Evolutionary conservation across 768 basidiomycete genomes (phyloP).

Genomic region (Symmetrospora coprosmae): DNA sequence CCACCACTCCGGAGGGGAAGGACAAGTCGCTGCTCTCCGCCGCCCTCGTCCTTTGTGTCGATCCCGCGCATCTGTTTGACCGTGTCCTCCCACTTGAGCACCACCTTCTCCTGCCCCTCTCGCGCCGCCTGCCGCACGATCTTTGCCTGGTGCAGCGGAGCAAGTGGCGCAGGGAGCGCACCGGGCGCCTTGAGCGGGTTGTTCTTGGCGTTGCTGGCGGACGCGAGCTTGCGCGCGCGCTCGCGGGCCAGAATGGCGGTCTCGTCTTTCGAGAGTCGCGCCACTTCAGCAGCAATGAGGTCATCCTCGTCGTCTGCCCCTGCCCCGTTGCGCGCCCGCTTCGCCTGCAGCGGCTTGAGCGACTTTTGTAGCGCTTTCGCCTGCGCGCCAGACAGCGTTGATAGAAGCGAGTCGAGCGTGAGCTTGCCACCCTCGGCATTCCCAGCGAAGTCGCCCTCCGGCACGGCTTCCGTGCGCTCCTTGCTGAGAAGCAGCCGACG

Average conservation of each 20-base stretch:
- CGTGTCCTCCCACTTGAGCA: constrained; percentile 81
- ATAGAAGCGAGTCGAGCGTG: constrained; percentile 28
- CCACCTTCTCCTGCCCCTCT: constrained; percentile 78
- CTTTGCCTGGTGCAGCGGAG: constrained; percentile 71
- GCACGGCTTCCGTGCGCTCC: constrained; percentile 63
- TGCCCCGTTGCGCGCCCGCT: background rate
- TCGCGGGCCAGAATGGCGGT: constrained; percentile 1
- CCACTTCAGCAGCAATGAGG: constrained; percentile 22
- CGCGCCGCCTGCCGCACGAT: constrained; percentile 88
- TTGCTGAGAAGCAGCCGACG: constrained; percentile 46
- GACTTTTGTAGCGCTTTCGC: constrained; percentile 32
- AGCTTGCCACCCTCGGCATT: constrained; percentile 31
- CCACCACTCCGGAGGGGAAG: constrained; percentile 25
- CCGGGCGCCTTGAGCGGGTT: constrained; percentile 26
- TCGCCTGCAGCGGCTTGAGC: constrained; percentile 29
- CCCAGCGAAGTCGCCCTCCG: constrained; percentile 60
- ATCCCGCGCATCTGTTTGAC: constrained; percentile 87
- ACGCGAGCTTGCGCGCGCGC: background rate
- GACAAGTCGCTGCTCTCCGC: constrained; percentile 27
- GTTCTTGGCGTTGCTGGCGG: background rate
- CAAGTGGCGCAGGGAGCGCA: constrained; percentile 64
- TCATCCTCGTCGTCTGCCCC: constrained; percentile 5
- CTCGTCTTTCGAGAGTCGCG: constrained; percentile 1
- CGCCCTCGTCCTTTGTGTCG: constrained; percentile 34
- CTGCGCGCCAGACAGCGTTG: constrained; percentile 34